Base-by-base conservation (phyloP, 495 filamentous ascomycete genomes). In the Chlorociboria aeruginascens region DNA sequence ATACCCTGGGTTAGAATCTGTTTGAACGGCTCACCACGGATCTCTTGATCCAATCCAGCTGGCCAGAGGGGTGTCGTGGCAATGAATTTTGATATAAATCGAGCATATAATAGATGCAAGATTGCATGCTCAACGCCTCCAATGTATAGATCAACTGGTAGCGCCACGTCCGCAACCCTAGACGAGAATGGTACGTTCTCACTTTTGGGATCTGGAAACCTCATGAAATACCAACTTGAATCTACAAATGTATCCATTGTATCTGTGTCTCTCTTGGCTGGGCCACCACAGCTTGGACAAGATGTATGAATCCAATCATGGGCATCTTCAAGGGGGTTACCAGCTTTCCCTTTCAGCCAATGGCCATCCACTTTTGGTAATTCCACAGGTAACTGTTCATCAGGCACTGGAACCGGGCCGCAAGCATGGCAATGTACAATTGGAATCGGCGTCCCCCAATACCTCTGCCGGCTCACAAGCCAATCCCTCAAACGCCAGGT, bases 211-310 rank as follows among this genome's bases (percentile, higher is more conserved):
- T 90, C 84, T 33, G 81, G 61, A 57, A 85, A 94, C 0, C 87
- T 77, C 69, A 89, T 76, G 54, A 77, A 93, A 60, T 95, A 95
- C 88, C 88, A 95, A 38, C 85, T 90, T 0, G 85, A 90, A 63
- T 94, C 88, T 33, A 95, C 86, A 62, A 95, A 95, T 0, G 88
- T 95, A 61, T 95, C 88, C 88, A 95, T 93, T 0, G 88, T 95
- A 58, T 95, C 88, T 2, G 88, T 94, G 56, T 95, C 88, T 30
- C 88, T 78, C 57, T 77, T 82, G 7, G 87, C 88, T 4, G 73
- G 63, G 4, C 73, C 70, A 8, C 69, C 65, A 52, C 88, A 95
- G 30, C 73, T 81, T 2, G 88, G 88, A 56, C 88, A 95, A 0
- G 68, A 54, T 0, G 80, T 85, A 53, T 88, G 77, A 7, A 85